phyloP scores from a whole-genome alignment of 1,284 basidiomycete species.

The Tremellales sp. region DNA sequence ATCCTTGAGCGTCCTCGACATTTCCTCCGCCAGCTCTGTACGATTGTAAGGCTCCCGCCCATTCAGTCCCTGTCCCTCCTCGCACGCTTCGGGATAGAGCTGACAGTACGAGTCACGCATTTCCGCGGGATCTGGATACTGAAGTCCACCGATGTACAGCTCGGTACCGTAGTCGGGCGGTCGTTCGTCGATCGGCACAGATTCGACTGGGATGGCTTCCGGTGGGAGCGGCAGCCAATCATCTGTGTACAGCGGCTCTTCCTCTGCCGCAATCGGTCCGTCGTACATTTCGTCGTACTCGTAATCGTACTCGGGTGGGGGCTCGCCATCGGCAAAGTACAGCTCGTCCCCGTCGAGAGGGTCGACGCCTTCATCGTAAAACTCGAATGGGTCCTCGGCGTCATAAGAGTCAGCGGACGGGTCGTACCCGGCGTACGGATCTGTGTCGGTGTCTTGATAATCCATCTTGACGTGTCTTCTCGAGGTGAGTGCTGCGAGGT shows the following conservation, averaged over 20 bases:
- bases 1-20: not conserved
- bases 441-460: not conserved
- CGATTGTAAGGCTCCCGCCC: not conserved
- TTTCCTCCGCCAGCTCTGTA: not conserved
- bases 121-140: not conserved
- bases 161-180: not conserved
- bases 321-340: not conserved
- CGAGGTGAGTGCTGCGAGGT: no score
- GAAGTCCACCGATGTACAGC: not conserved
- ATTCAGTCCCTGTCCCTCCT: not conserved
- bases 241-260: not conserved
- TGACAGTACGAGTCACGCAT: not conserved
- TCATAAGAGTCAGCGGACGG: not conserved
- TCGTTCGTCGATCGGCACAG: not conserved
- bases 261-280: not conserved
- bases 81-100: not conserved
- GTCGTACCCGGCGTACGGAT: not conserved
- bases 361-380: not conserved
- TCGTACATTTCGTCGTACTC: not conserved
- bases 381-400: not conserved
- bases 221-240: not conserved
- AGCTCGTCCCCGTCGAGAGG: not conserved
- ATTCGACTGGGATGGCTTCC: not conserved
- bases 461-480: no score
- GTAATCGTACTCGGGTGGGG: not conserved